These are phyloP conservation scores for Globisporangium parvum DNA, from an alignment of 352 stramenopile species.

Conservation along the genomic window DNA sequence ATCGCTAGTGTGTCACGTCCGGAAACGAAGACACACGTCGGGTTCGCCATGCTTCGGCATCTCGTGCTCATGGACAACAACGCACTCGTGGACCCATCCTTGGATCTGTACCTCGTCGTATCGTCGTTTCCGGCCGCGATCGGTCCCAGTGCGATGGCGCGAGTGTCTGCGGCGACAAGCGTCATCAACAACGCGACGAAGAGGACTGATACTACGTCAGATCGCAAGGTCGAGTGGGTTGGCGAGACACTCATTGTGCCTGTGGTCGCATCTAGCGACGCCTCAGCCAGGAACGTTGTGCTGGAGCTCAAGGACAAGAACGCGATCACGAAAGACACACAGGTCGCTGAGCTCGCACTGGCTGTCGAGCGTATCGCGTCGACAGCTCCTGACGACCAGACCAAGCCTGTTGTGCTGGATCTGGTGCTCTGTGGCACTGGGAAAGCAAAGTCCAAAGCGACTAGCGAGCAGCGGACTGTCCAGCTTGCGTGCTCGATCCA, in stretches of 20 bases:
- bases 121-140: constrained; percentile 7
- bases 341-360: constrained; percentile 18
- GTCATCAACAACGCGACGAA: constrained; percentile 28
- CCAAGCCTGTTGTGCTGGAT: background rate
- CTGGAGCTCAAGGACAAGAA: constrained; percentile 44
- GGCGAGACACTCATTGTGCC: constrained; percentile 25
- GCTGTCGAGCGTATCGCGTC: constrained; percentile 9
- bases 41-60: constrained; percentile 21
- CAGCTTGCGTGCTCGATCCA: constrained; percentile 11
- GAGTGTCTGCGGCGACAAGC: constrained; percentile 11
- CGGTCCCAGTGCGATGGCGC: background rate
- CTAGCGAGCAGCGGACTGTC: constrained; percentile 1
- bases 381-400: constrained; percentile 1
- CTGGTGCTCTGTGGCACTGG: constrained; percentile 1
- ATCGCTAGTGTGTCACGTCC: background rate
- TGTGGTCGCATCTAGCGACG: constrained; percentile 7
- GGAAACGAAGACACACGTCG: constrained; percentile 4
- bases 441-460: background rate
- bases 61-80: constrained; percentile 20
- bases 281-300: constrained; percentile 6
- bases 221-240: constrained; percentile 18
- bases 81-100: constrained; percentile 20
- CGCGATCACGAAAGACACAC: constrained; percentile 31
- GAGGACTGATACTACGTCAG: background rate
- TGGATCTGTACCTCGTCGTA: constrained; percentile 31